Base-by-base conservation (phyloP, 2,329 filamentous ascomycete genomes). In the Metarhizium album region DNA sequence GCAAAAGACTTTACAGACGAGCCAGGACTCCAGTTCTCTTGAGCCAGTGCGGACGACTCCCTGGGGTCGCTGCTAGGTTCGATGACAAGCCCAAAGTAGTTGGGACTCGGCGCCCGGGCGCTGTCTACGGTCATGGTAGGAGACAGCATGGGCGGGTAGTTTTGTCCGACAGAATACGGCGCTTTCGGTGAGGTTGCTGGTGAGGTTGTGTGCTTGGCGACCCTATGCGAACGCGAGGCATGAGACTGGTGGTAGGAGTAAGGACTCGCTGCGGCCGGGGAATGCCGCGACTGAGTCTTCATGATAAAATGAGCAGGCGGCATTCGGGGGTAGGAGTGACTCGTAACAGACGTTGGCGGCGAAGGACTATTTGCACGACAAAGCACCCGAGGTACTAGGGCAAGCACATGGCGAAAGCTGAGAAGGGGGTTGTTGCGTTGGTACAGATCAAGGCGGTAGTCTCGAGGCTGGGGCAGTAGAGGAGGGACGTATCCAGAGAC, bases 31-130 rank as follows among this genome's bases (percentile, higher is more conserved):
- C 87, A 91, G 66, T 87, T 87, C 56, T 82, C 80, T 51, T 80
- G 80, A 1, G 82, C 75, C 54, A 86, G 73, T 33, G 74, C 74
- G 4, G 75, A 78, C 2, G 83, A 84, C 49, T 84, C 82, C 54
- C 82, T 76, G 23, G 78, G 73, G 54, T 87, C 82, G 50, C 69
- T 73, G 45, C 70, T 67, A 20, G 79, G 65, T 52, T 89, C 83
- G 55, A 87, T 70, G 29, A 82, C 73, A 53, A 94, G 79, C 51
- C 86, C 87, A 64, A 95, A 95, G 67, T 95, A 95, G 64, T 90
- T 94, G 13, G 89, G 87, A 63, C 87, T 91, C 9, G 82, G 70
- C 1, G 76, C 69, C 54, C 74, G 71, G 16, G 61, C 62, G 40
- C 74, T 70, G 2, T 60, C 51, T 6, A 22, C 38, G 4, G 59